Evolutionary conservation across 2,329 filamentous ascomycete genomes (phyloP).

Genomic region (Calycina marina): DNA sequence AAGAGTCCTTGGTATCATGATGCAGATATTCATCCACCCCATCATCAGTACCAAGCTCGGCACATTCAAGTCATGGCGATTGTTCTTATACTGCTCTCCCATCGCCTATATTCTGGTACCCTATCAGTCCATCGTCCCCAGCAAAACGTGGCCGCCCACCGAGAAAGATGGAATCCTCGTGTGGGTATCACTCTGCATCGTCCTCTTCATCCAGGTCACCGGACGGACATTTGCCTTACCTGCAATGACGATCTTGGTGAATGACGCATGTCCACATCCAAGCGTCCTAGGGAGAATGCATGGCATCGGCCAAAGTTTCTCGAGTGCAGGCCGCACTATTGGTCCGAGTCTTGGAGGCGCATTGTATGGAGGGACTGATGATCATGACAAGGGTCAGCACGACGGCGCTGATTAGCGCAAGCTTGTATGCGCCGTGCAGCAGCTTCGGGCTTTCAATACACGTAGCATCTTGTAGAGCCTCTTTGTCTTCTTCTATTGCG

Average conservation of each 20-base stretch:
- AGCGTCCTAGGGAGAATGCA: slow-evolving; percentile 43
- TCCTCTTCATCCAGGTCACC: slow-evolving; percentile 51
- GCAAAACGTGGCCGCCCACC: slow-evolving; percentile 15
- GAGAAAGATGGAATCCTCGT: slow-evolving; percentile 17
- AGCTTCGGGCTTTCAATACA: background rate
- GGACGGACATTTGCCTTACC: slow-evolving; percentile 43
- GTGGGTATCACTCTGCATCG: slow-evolving; percentile 13
- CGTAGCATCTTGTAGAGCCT: background rate
- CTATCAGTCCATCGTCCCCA: slow-evolving; percentile 52
- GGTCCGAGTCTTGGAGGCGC: slow-evolving; percentile 45
- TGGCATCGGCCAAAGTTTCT: slow-evolving; percentile 41
- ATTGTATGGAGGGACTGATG: slow-evolving; percentile 42
- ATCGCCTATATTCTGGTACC: slow-evolving; percentile 54
- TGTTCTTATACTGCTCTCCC: slow-evolving; percentile 54
- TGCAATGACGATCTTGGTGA: slow-evolving; percentile 22
- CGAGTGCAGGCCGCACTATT: slow-evolving; percentile 41
- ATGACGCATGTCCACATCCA: slow-evolving; percentile 44
- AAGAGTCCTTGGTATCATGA: slow-evolving; percentile 52
- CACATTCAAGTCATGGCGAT: slow-evolving; percentile 49
- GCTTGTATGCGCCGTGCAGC: background rate
- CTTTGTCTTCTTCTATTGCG: background rate
- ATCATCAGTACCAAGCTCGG: slow-evolving; percentile 49
- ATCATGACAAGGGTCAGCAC: background rate
- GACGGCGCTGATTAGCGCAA: background rate
- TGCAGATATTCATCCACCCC: slow-evolving; percentile 63